Percentiles rank a stretch among this genome's conserved stretches.
phyloP scores from a whole-genome alignment of 1,139 yeast genomes.

The Yamadazyma atmosphaerica region DNA sequence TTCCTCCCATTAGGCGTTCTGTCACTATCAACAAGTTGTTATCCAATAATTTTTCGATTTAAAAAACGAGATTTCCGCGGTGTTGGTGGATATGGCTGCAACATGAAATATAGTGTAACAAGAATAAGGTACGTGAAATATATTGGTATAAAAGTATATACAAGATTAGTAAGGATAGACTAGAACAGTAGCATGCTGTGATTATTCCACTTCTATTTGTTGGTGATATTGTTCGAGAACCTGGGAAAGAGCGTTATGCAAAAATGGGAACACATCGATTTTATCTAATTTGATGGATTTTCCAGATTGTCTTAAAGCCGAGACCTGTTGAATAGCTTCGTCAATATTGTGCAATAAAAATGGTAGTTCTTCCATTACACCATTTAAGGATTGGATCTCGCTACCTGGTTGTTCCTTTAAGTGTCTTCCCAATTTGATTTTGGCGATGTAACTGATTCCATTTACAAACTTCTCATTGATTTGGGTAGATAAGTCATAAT shows the following conservation, averaged over 20 bases:
- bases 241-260: conserved; percentile 32
- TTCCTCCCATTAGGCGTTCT: conserved; percentile 65
- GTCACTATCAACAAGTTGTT: too few relatives aligned
- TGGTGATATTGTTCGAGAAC: conserved; percentile 17
- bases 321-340: conserved; percentile 56
- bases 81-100: too few relatives aligned
- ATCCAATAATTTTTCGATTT: background rate
- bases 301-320: conserved; percentile 39
- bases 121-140: too few relatives aligned
- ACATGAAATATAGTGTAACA: too few relatives aligned
- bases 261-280: conserved; percentile 44
- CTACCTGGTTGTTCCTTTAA: conserved; percentile 21
- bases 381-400: conserved; percentile 33
- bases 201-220: conserved; percentile 9
- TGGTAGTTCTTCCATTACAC: conserved; percentile 44
- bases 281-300: conserved; percentile 31
- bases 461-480: conserved; percentile 54
- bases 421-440: conserved; percentile 54
- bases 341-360: conserved; percentile 45
- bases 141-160: conserved; percentile 3
- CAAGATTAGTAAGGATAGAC: conserved; percentile 4
- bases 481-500: conserved; percentile 49
- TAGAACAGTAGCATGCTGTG: too few relatives aligned
- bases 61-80: too few relatives aligned
- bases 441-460: conserved; percentile 69